phyloP scores from a whole-genome alignment of 75 land plant species.

The Sequoiadendron giganteum region DNA sequence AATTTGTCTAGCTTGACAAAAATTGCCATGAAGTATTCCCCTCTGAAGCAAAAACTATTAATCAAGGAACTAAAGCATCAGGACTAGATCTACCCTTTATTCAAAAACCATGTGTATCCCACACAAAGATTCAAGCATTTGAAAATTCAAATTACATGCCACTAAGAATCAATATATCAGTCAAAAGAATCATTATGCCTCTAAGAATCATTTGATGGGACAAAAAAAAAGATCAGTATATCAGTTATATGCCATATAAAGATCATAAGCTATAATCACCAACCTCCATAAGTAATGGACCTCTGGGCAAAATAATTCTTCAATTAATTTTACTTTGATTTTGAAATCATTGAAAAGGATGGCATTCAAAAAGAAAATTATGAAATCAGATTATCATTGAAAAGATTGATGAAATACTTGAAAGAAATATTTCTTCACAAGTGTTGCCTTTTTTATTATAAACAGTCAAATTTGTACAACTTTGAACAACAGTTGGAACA shows the following conservation, averaged over 20 bases:
- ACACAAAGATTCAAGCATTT: background rate
- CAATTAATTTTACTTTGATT: background rate
- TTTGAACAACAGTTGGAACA: background rate
- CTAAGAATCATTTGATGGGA: background rate
- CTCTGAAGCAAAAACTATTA: background rate
- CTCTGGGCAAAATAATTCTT: background rate
- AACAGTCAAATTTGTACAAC: background rate
- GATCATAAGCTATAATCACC: background rate
- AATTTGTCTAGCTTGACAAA: background rate
- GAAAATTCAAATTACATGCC: background rate
- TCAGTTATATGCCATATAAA: background rate
- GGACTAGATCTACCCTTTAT: background rate
- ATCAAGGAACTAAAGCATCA: background rate
- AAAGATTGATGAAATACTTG: background rate
- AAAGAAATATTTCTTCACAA: background rate
- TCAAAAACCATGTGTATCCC: background rate
- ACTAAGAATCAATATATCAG: background rate
- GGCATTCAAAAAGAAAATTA: background rate
- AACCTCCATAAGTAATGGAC: background rate
- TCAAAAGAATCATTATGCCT: background rate
- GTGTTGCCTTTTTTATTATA: background rate
- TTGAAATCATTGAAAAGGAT: background rate
- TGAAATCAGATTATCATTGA: background rate
- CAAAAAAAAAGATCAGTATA: background rate
- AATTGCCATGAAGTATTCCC: background rate